Percentiles rank a stretch among this genome's conserved stretches.
Conservation (phyloP, 208 protist genomes). For the Wallacemonas sp. region DNA sequence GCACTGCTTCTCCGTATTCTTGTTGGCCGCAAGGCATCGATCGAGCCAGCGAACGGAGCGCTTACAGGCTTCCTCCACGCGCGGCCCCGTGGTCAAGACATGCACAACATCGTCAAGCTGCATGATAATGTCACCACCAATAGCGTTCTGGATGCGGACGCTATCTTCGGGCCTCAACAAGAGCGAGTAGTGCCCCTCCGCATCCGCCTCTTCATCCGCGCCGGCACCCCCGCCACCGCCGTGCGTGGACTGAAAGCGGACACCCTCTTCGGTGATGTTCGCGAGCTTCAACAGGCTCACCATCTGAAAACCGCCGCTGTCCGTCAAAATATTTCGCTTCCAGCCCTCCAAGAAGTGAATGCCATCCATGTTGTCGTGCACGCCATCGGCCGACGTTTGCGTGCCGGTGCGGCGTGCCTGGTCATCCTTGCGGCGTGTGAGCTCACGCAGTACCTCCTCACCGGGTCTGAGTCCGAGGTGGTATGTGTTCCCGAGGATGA, state of each 20-base stretch:
- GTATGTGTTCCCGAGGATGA: conserved; percentile 99
- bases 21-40: conserved; percentile 95
- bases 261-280: conserved; percentile 98
- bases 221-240: conserved; percentile 64
- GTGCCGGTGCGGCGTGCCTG: conserved; percentile 10
- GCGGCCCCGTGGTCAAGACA: conserved; percentile 78
- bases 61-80: conserved; percentile 96
- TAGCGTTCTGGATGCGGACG: conserved; percentile 98
- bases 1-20: conserved; percentile 91
- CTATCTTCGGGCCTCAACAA: conserved; percentile 98
- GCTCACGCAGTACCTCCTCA: conserved; percentile 73
- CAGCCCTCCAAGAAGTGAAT: conserved; percentile 98
- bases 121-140: conserved; percentile 99
- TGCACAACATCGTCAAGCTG: conserved; percentile 98
- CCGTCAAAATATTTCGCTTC: conserved; percentile 96
- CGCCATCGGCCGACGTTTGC: conserved; percentile 19
- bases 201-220: conserved; percentile 3
- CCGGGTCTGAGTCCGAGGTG: conserved; percentile 96
- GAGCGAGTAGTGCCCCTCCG: conserved; percentile 68
- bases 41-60: conserved; percentile 98
- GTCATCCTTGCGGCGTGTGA: conserved; percentile 71
- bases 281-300: conserved; percentile 97
- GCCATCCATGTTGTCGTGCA: conserved; percentile 93
- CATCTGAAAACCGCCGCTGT: conserved; percentile 99
- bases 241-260: conserved; percentile 98